phyloP scores from a whole-genome alignment of 805 yeast species.

The Cyberlindnera americana region DNA sequence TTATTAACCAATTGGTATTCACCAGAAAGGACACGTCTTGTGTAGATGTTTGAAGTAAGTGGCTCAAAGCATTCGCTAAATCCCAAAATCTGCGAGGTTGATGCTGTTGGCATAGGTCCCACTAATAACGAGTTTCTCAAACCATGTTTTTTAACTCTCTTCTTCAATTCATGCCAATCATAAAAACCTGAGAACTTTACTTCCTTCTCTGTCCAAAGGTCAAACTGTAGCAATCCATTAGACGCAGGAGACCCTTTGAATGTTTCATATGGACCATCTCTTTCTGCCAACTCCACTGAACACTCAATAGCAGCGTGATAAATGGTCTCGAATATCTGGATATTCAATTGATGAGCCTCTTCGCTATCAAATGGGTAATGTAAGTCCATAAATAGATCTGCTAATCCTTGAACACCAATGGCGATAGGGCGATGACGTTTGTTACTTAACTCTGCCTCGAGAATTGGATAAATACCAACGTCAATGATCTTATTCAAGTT shows the following conservation, averaged over 20 bases:
- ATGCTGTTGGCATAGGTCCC: slow-evolving; percentile 98
- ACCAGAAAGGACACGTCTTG: slow-evolving; percentile 88
- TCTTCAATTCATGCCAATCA: slow-evolving; percentile 80
- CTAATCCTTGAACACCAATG: slow-evolving; percentile 93
- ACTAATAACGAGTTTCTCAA: slow-evolving; percentile 83
- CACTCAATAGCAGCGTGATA: slow-evolving; percentile 92
- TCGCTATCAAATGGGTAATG: slow-evolving; percentile 83
- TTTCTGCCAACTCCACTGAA: slow-evolving; percentile 74
- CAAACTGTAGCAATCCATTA: slow-evolving; percentile 78
- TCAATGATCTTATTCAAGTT: slow-evolving; percentile 85
- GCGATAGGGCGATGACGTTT: slow-evolving; percentile 88
- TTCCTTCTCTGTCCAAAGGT: slow-evolving; percentile 80
- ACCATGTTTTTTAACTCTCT: slow-evolving; percentile 58
- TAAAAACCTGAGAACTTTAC: slow-evolving; percentile 48
- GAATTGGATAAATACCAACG: slow-evolving; percentile 78
- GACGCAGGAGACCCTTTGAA: slow-evolving; percentile 90
- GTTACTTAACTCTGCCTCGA: slow-evolving; percentile 71
- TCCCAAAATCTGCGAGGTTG: slow-evolving; percentile 94
- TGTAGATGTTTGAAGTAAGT: slow-evolving; percentile 85
- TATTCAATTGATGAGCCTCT: slow-evolving; percentile 71
- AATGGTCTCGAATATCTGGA: slow-evolving; percentile 89
- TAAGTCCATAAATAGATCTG: slow-evolving; percentile 78
- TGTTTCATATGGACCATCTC: slow-evolving; percentile 65
- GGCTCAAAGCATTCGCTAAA: slow-evolving; percentile 97
- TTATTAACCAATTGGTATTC: slow-evolving; percentile 92